These are phyloP conservation scores for Diplotaxis tenuifolia DNA, from an alignment of 345 rosid species.

Conservation along the genomic window DNA sequence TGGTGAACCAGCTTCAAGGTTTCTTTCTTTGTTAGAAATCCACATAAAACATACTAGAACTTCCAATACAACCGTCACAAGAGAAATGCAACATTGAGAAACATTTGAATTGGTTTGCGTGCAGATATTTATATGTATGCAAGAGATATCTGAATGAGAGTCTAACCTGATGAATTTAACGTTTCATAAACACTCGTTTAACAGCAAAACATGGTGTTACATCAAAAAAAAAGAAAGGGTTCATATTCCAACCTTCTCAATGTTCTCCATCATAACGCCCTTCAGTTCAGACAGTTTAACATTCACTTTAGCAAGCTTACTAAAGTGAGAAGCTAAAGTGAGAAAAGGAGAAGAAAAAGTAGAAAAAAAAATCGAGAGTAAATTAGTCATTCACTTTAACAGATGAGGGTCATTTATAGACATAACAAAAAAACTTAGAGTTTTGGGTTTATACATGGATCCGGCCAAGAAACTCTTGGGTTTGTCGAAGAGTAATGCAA, in stretches of 20 bases:
- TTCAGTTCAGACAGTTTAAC: not conserved
- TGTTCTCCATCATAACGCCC: not conserved
- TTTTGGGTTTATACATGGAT: not conserved
- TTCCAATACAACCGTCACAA: too few species aligned
- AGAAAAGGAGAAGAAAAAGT: not conserved
- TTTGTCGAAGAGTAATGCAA: not conserved
- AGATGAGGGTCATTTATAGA: not conserved
- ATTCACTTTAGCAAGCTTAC: not conserved
- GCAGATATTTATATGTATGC: too few species aligned
- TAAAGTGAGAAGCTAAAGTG: not conserved
- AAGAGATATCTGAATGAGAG: too few species aligned
- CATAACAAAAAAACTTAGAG: not conserved
- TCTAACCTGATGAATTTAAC: too few species aligned
- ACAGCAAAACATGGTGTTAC: not conserved
- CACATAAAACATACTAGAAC: too few species aligned
- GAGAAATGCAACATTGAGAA: too few species aligned
- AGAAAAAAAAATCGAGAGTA: not conserved
- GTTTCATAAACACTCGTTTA: not conserved
- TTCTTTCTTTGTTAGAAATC: too few species aligned
- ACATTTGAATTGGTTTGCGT: too few species aligned
- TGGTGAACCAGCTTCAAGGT: slow-evolving; percentile 1
- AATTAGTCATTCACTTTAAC: not conserved
- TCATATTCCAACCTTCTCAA: not conserved
- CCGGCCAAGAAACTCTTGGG: not conserved
- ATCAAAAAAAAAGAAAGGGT: not conserved